Base-by-base conservation (phyloP, 2,329 filamentous ascomycete genomes). In the Leptographium galeiforme region DNA sequence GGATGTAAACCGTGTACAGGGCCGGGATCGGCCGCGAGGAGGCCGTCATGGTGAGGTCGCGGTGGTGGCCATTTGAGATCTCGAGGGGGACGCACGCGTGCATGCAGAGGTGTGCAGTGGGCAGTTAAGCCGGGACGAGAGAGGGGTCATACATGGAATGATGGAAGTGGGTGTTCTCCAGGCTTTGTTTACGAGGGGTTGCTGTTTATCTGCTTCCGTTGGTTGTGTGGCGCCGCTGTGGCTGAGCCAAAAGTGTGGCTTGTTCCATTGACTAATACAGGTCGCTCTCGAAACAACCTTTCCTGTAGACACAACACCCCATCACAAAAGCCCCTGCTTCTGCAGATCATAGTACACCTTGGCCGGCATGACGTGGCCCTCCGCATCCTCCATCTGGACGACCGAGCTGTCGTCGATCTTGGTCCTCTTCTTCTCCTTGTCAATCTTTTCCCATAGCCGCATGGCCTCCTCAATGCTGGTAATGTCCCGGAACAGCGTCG, bases 301-400 rank as follows among this genome's bases (percentile, higher is more conserved):
- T 12, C 19, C 2, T 11, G 12, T 10, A 36, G 8, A 36, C 8
- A 36, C 8, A 36, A 8, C 34, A 36, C 34, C 8, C 25, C 2
- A 40, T 49, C 48, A 50, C 36, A 50, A 33, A 11, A 53, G 39
- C 38, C 91, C 91, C 66, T 95, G 89, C 71, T 94, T 95, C 69
- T 89, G 86, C 68, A 97, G 70, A 76, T 98, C 93, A 60, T 90
- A 84, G 68, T 96, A 98, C 53, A 98, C 91, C 76, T 95, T 95
- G 72, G 96, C 89, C 0, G 94, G 93, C 93, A 98, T 98, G 54
- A 98, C 93, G 63, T 98, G 97, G 48, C 93, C 93, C 66, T 95
- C 87, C 0, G 82, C 87, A 67, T 98, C 93, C 74, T 98, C 93
- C 93, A 98, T 98, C 74, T 98, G 89, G 50, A 97, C 88, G 11